Base-by-base conservation (phyloP, 2,329 filamentous ascomycete genomes). In the Lasiodiplodia theobromae region DNA sequence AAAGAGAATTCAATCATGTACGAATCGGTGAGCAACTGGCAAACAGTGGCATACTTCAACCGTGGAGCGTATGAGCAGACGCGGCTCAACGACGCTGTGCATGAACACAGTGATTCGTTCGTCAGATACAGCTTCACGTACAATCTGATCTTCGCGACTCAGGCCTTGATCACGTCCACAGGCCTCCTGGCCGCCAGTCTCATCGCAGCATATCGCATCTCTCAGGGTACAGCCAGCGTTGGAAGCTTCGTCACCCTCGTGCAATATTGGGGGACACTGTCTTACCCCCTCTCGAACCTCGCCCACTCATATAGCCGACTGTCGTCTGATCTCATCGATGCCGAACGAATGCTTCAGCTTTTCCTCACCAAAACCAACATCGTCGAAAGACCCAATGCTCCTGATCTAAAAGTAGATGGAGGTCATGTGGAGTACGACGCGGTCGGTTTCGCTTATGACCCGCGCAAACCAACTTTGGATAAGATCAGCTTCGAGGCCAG, bases 161-260 rank as follows among this genome's bases (percentile, higher is more conserved):
- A 87, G 71, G 80, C 82, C 70, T 67, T 83, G 67, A 73, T 87
- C 31, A 82, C 87, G 53, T 82, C 82, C 2, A 68, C 85, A 54
- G 84, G 85, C 4, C 81, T 87, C 67, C 73, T 86, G 54, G 78
- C 83, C 70, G 83, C 81, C 71, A 80, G 84, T 74, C 76, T 87
- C 62, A 80, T 89, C n/a, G 87, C 86, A 3, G 82, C 86, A 11
- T 84, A 85, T 68, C 82, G 86, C 70, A 85, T 89, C 51, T 78
- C 82, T 0, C 49, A 64, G 34, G 60, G 60, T 52, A 65, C 57
- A 2, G 58, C 58, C 18, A 68, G 85, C 0, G 81, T 89, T 16
- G 89, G 89, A 56, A 86, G 85, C 69, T 89, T 92, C 70, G 86
- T 92, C 6, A 89, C 89, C n/a, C 77, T 92, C 34, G 81, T 90